These are phyloP conservation scores for Eragrostis curvula DNA, from an alignment of 176 grass and related monocot genomes.

Conservation along the genomic window DNA sequence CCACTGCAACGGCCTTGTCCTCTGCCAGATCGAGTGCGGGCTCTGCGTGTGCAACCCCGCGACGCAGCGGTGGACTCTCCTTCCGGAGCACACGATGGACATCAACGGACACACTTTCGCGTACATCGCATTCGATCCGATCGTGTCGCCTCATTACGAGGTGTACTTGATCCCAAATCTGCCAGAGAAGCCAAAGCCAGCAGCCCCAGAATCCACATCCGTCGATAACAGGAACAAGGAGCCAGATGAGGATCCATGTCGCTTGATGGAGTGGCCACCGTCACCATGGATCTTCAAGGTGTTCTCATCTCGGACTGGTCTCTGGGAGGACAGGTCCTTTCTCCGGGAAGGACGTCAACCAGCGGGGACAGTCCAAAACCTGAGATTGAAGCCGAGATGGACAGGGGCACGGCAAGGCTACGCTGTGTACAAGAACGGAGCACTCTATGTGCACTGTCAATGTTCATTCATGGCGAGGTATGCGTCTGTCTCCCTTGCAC, in stretches of 20 bases:
- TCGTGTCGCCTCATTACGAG: not conserved
- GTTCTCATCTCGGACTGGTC: not conserved
- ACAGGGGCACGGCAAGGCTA: not conserved
- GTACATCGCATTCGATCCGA: not conserved
- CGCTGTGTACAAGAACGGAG: not conserved
- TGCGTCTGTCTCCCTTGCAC: no score
- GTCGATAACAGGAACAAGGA: not conserved
- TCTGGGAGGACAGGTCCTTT: not conserved
- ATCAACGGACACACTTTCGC: not conserved
- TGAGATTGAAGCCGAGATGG: not conserved
- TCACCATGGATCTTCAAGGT: not conserved
- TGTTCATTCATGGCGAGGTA: not conserved
- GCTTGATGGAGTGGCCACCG: not conserved
- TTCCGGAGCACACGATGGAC: not conserved
- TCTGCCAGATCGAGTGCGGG: not conserved
- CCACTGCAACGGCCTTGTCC: slow-evolving; percentile 25
- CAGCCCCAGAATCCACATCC: no score
- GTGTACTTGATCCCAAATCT: not conserved
- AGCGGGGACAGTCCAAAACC: not conserved
- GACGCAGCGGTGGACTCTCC: not conserved
- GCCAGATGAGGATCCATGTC: not conserved
- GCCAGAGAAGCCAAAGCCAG: not conserved
- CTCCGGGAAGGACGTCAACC: not conserved
- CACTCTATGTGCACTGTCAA: not conserved
- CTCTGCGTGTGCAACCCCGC: slow-evolving; percentile 13